Conservation (phyloP, 495 filamentous ascomycete genomes). For the Evansstolkia leycettana region DNA sequence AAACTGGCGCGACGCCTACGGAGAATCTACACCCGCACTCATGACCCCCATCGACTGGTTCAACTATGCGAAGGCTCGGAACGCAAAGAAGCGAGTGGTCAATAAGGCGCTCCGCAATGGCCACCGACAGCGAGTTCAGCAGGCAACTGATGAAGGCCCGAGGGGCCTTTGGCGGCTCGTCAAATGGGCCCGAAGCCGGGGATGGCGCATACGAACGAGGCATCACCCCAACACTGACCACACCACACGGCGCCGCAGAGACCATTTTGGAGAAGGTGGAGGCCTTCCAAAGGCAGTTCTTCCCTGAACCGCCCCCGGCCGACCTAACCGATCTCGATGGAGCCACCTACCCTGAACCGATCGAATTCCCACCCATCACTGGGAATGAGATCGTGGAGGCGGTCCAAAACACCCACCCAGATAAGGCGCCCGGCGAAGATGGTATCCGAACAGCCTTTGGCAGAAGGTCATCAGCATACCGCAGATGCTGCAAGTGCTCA, state of each 20-base stretch:
- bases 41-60: background rate
- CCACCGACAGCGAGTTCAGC: background rate
- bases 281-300: conserved; percentile 11
- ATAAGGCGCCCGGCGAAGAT: conserved; percentile 17
- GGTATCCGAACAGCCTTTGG: conserved; percentile 11
- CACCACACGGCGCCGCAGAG: background rate
- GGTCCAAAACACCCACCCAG: conserved; percentile 4
- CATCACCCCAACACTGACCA: conserved; percentile 2
- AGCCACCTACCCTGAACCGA: conserved; percentile 5
- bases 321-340: conserved; percentile 13
- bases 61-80: background rate
- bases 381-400: conserved; percentile 9
- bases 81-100: conserved; percentile 1
- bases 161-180: conserved; percentile 5
- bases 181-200: conserved; percentile 6
- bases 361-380: conserved; percentile 10
- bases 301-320: conserved; percentile 7
- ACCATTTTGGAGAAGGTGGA: conserved; percentile 7
- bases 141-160: conserved; percentile 2
- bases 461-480: conserved; percentile 3
- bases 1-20: background rate
- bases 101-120: background rate
- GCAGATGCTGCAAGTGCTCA: conserved; percentile 1
- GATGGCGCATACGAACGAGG: background rate
- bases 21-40: background rate